phyloP scores from a whole-genome alignment of 176 grass and related monocot species.

The Cenchrus americanus region DNA sequence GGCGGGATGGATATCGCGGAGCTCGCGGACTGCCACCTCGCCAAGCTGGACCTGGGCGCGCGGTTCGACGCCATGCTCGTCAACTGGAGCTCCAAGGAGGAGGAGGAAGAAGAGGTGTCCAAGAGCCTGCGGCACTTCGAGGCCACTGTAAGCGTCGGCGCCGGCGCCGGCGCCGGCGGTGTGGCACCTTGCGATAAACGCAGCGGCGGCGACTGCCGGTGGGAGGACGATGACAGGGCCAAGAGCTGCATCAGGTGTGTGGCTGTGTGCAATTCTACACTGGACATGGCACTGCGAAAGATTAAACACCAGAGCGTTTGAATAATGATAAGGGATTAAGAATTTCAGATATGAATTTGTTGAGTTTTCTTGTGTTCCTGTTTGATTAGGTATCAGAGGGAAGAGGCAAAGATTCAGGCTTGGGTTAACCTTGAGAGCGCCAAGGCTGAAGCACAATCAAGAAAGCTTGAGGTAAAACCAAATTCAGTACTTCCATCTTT shows the following conservation, averaged over 20 bases:
- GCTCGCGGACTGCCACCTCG: conserved; percentile 69
- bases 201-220: conserved; percentile 58
- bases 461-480: conserved; percentile 84
- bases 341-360: background rate
- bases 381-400: conserved; percentile 79
- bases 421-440: conserved; percentile 97
- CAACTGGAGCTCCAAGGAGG: conserved; percentile 92
- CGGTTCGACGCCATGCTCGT: conserved; percentile 70
- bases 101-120: conserved; percentile 91
- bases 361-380: conserved; percentile 26
- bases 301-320: background rate
- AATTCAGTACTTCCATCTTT: background rate
- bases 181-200: conserved; percentile 37
- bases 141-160: conserved; percentile 37
- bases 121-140: conserved; percentile 93
- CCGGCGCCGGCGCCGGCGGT: background rate
- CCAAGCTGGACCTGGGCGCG: conserved; percentile 80
- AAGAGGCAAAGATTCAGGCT: conserved; percentile 94
- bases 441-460: conserved; percentile 95
- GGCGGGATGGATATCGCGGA: conserved; percentile 61
- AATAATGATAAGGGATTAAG: background rate
- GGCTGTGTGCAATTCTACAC: too few relatives aligned
- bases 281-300: background rate
- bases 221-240: conserved; percentile 90
- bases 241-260: conserved; percentile 92